phyloP scores from a whole-genome alignment of 345 rosid species.

The Populus simonii region DNA sequence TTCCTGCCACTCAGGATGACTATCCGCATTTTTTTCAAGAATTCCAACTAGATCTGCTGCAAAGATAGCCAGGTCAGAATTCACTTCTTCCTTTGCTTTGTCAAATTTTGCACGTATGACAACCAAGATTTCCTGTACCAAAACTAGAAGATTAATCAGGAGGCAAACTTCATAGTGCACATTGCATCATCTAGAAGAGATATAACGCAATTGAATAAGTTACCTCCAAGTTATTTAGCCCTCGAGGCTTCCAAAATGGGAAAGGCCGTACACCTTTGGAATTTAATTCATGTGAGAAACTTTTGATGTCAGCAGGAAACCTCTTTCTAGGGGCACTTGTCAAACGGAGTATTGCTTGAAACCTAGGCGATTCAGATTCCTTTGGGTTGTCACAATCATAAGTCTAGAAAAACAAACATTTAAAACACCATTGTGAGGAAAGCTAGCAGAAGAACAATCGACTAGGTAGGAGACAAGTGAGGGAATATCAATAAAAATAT shows the following conservation, averaged over 20 bases:
- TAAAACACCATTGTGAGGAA: constrained; percentile 17
- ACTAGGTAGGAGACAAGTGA: constrained; percentile 1
- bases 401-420: constrained; percentile 42
- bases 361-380: constrained; percentile 99
- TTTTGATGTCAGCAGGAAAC: constrained; percentile 91
- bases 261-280: constrained; percentile 98
- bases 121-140: constrained; percentile 72
- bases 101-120: constrained; percentile 88
- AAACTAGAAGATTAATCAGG: constrained; percentile 24
- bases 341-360: constrained; percentile 92
- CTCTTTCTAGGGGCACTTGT: constrained; percentile 96
- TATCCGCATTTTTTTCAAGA: constrained; percentile 94
- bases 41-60: constrained; percentile 98
- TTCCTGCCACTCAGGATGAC: constrained; percentile 98
- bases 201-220: constrained; percentile 6
- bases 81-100: constrained; percentile 98
- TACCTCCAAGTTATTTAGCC: constrained; percentile 89
- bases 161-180: constrained; percentile 1
- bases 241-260: constrained; percentile 93
- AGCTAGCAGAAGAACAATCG: constrained; percentile 9
- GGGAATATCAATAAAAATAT: constrained; percentile 16
- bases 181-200: background rate
- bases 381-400: constrained; percentile 73
- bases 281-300: constrained; percentile 98
- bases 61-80: constrained; percentile 92